These are phyloP conservation scores for Calonectria montana DNA, from an alignment of 2,329 filamentous ascomycete genomes.

Conservation along the genomic window DNA sequence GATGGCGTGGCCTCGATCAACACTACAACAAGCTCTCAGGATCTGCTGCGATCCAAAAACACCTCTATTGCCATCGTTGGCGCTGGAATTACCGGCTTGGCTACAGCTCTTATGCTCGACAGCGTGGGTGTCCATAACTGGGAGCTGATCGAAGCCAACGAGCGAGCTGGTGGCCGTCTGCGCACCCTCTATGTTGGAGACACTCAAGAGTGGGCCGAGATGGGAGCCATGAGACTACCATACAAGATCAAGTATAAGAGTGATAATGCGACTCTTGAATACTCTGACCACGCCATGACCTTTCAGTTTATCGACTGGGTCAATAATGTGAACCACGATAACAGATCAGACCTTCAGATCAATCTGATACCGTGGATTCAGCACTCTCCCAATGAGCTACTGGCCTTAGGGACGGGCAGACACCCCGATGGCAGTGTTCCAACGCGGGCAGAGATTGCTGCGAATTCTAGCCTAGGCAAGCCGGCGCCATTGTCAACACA, in stretches of 20 bases:
- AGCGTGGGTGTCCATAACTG: constrained; percentile 68
- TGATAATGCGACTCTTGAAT: constrained; percentile 67
- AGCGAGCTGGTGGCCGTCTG: constrained; percentile 72
- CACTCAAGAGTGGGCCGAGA: constrained; percentile 52
- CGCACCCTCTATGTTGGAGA: constrained; percentile 72
- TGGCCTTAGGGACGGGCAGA: constrained; percentile 22
- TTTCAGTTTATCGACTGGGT: constrained; percentile 71
- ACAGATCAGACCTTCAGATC: constrained; percentile 59
- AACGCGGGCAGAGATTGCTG: not conserved
- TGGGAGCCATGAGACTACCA: constrained; percentile 75
- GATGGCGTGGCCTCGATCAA: constrained; percentile 15
- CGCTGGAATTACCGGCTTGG: constrained; percentile 74
- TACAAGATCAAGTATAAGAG: constrained; percentile 60
- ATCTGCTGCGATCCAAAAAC: not conserved
- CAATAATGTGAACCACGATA: constrained; percentile 66
- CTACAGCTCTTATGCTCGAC: constrained; percentile 65
- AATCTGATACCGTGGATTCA: constrained; percentile 75
- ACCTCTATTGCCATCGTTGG: constrained; percentile 69
- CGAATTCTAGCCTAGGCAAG: constrained; percentile 5
- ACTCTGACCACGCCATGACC: constrained; percentile 72
- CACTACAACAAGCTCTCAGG: not conserved
- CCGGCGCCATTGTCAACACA: not conserved
- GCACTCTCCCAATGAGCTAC: constrained; percentile 20
- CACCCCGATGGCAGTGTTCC: not conserved
- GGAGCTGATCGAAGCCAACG: constrained; percentile 70